Base-by-base conservation (phyloP, 2,329 filamentous ascomycete genomes). In the Calycina herbarum region DNA sequence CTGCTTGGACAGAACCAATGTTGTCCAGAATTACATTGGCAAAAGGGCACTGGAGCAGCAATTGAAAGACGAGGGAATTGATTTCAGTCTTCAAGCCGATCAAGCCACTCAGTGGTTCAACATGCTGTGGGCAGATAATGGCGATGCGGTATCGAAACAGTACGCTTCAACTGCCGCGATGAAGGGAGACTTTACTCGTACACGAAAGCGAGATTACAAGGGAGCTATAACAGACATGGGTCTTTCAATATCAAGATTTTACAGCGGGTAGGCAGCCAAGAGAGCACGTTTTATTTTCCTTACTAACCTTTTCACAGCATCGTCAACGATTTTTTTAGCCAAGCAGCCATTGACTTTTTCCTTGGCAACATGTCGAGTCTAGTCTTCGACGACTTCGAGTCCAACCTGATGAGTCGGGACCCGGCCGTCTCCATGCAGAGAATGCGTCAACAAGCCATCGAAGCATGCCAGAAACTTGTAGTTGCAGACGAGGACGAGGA, bases 281-380 rank as follows among this genome's bases (percentile, higher is more conserved):
- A 24, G 20, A 54, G 24, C 48, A 54, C 27, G 20, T 24, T 54
- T 54, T 13, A 13, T 54, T 54, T 24, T 8, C 10, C n/a, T 54
- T 24, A 11, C 48, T 54, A 54, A 54, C n/a, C 24, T 13, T 33
- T 7, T 75, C 13, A 59, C 31, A 98, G 97, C 70, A 95, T 98
- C 78, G 93, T 99, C 70, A 97, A 96, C 71, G 95, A 99, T 78
- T 97, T 96, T 77, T 98, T 98, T 78, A 91, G 94, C 27, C 95
- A 99, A 77, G 92, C 93, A 0, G 92, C 92, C 61, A 97, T 99
- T 70, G 95, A 99, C 76, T 98, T 95, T 75, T 85, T 97, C 3
- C 85, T 98, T 0, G 95, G 95, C 24, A 95, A 95, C 71, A 92
- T 96, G 11, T 93, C 90, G 0, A 89, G 89, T 1, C 83, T 88